These are phyloP conservation scores for Linnemannia zychae DNA, from an alignment of 192 early-diverging fungal species.

Conservation along the genomic window DNA sequence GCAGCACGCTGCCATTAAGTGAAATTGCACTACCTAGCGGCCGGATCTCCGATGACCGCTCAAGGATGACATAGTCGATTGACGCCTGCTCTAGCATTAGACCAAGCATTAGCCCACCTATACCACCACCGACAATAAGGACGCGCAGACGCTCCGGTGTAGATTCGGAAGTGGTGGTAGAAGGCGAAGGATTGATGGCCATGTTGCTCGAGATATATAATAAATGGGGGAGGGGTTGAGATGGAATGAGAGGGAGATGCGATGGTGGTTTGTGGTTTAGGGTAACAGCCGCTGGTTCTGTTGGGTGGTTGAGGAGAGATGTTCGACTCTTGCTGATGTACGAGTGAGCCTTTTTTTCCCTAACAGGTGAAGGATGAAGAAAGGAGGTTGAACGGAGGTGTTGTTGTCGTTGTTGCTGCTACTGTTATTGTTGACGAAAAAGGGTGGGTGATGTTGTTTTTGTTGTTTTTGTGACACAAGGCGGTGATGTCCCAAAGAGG, in stretches of 20 bases:
- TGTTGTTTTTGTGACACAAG: not conserved
- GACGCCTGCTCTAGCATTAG: conserved; percentile 46
- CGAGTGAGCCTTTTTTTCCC: not conserved
- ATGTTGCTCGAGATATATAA: not conserved
- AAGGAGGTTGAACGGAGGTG: not conserved
- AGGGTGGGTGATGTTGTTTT: too few relatives aligned
- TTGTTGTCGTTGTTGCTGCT: not conserved
- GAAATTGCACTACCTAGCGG: conserved; percentile 52
- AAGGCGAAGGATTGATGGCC: not conserved
- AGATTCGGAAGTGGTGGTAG: not conserved
- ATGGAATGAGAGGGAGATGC: not conserved
- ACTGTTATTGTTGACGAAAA: too few relatives aligned
- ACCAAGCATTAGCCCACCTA: conserved; percentile 54
- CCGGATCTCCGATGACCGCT: conserved; percentile 33
- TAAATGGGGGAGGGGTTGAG: not conserved
- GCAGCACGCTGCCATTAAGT: conserved; percentile 42
- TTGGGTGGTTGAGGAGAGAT: not conserved
- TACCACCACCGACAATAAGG: conserved; percentile 56
- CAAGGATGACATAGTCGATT: conserved; percentile 55
- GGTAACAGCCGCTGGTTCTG: not conserved
- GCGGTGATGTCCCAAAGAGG: not conserved
- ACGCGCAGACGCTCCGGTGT: conserved; percentile 21
- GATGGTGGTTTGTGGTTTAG: not conserved
- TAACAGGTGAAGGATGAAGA: not conserved
- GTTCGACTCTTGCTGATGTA: not conserved